Percentiles rank a stretch among this genome's conserved stretches.
These are phyloP conservation scores for Phytophthora agathidicida DNA, from an alignment of 352 stramenopile genomes.

Conservation along the genomic window DNA sequence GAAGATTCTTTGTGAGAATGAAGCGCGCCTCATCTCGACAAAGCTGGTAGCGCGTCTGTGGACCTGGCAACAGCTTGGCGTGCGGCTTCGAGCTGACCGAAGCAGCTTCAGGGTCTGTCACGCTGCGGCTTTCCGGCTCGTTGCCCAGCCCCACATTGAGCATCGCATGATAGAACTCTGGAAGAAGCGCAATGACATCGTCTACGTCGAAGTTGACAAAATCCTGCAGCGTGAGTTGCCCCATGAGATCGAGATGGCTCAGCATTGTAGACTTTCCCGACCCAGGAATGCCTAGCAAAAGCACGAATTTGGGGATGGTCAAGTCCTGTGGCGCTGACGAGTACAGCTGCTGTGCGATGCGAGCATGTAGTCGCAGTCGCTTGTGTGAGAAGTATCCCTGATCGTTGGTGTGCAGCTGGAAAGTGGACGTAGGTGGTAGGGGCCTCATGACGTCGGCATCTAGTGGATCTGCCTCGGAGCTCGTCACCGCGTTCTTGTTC, in stretches of 20 bases:
- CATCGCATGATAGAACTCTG: slow-evolving; percentile 85
- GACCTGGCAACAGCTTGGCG: slow-evolving; percentile 42
- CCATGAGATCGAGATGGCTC: slow-evolving; percentile 72
- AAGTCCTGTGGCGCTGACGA: slow-evolving; percentile 60
- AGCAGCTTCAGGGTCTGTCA: slow-evolving; percentile 20
- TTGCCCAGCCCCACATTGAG: slow-evolving; percentile 83
- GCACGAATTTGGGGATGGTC: slow-evolving; percentile 62
- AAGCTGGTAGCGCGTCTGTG: slow-evolving; percentile 77
- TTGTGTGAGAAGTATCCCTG: slow-evolving; percentile 67
- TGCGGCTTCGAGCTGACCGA: slow-evolving; percentile 10
- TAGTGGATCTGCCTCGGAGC: slow-evolving; percentile 48
- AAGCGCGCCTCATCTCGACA: slow-evolving; percentile 82
- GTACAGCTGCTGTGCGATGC: slow-evolving; percentile 80
- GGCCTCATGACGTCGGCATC: slow-evolving; percentile 45
- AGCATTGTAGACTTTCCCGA: slow-evolving; percentile 81
- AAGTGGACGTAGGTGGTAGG: slow-evolving; percentile 52
- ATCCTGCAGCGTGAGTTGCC: slow-evolving; percentile 69
- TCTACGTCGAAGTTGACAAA: slow-evolving; percentile 88
- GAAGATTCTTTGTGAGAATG: slow-evolving; percentile 83
- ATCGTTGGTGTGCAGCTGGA: slow-evolving; percentile 66
- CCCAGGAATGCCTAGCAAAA: slow-evolving; percentile 71
- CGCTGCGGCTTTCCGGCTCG: slow-evolving; percentile 40
- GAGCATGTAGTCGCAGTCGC: slow-evolving; percentile 65
- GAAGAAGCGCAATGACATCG: slow-evolving; percentile 78
- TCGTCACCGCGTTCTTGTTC: slow-evolving; percentile 38